Conservation (phyloP, 768 basidiomycete species). For the Tubosaeta brunneosetosa region DNA sequence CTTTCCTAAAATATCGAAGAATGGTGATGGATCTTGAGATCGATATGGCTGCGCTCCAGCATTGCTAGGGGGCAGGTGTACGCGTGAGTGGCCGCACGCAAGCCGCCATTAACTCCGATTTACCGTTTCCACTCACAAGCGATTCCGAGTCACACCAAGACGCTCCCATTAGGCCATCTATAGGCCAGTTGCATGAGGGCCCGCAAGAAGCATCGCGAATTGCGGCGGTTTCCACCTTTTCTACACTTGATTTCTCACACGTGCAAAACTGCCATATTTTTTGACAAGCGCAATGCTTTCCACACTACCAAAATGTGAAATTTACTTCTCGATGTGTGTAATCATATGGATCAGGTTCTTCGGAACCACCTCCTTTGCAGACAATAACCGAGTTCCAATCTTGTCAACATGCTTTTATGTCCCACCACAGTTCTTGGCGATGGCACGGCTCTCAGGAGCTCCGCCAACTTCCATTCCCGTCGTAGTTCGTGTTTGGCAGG, state of each 20-base stretch:
- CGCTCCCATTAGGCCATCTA: conserved; percentile 2
- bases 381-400: conserved; percentile 1
- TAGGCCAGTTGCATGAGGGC: not conserved
- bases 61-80: not conserved
- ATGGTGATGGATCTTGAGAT: conserved; percentile 15
- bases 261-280: not conserved
- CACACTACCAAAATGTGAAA: not conserved
- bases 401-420: not conserved
- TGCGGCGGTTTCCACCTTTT: conserved; percentile 2
- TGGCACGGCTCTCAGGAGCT: not conserved
- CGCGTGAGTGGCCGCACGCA: not conserved
- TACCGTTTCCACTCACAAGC: conserved; percentile 4
- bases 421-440: not conserved
- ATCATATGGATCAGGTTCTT: not conserved
- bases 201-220: not conserved
- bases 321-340: not conserved
- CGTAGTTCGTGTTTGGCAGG: conserved; percentile 7
- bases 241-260: not conserved
- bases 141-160: conserved; percentile 1
- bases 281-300: not conserved
- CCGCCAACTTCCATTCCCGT: conserved; percentile 9
- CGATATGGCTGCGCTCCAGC: conserved; percentile 3
- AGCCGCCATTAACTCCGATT: conserved; percentile 9
- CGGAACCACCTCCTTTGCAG: not conserved
- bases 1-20: conserved; percentile 2